A percentile compares a stretch with the other conserved stretches of the same genome.
Conservation (phyloP, 2,329 filamentous ascomycete species). For the Aspergillus luchuensis region DNA sequence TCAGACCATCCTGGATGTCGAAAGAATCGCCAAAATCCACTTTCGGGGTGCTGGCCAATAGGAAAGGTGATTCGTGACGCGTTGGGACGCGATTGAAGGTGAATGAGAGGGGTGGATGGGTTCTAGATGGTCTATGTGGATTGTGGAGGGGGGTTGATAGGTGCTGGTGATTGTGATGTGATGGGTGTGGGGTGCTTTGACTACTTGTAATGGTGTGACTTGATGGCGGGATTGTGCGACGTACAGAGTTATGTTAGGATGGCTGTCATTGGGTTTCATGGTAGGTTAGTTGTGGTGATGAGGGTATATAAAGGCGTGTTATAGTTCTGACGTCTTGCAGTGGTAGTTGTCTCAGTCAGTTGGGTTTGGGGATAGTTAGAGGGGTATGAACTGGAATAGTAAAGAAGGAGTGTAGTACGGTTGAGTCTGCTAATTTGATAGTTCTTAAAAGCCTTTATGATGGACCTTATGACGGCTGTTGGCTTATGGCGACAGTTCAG, state of each 20-base stretch:
- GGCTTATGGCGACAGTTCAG: not conserved
- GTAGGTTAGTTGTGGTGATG: not conserved
- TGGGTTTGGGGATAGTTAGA: no score
- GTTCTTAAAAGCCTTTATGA: no score
- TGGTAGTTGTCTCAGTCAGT: no score
- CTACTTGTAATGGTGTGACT: not conserved
- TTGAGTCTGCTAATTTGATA: not conserved
- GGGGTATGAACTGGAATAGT: no score
- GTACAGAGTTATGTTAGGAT: not conserved
- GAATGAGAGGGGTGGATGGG: not conserved
- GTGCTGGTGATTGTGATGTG: not conserved
- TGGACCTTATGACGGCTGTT: no score
- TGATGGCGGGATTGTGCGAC: not conserved
- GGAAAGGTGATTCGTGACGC: not conserved
- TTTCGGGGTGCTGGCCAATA: not conserved
- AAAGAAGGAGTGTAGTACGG: no score
- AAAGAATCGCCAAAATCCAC: conserved; percentile 16
- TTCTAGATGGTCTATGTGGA: not conserved
- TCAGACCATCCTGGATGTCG: not conserved
- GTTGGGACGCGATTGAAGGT: not conserved
- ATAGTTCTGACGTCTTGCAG: not conserved
- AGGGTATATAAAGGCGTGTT: not conserved
- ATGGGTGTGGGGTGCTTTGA: not conserved
- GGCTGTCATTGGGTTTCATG: not conserved
- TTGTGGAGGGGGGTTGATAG: not conserved